Conservation (phyloP, 768 basidiomycete species). For the Coprinellus aureogranulatus region DNA sequence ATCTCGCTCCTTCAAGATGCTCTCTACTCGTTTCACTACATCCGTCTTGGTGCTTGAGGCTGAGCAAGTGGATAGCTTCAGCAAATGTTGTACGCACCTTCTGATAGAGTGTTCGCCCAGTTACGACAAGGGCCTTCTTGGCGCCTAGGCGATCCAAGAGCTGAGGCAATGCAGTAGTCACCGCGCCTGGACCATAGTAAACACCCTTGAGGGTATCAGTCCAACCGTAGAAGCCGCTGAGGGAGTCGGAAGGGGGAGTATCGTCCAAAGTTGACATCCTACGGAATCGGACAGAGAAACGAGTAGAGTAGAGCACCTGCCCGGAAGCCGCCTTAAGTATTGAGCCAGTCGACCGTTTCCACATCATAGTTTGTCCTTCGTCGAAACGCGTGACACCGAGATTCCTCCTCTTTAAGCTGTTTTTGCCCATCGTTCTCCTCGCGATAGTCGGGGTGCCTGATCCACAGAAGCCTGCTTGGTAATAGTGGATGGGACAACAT, state of each 20-base stretch:
- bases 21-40: constrained; percentile 54
- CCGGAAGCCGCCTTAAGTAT: neutral
- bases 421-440: constrained; percentile 1
- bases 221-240: constrained; percentile 63
- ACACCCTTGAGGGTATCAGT: constrained; percentile 66
- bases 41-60: constrained; percentile 45
- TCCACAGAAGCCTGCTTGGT: neutral
- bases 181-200: constrained; percentile 70
- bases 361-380: neutral
- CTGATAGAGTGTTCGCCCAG: constrained; percentile 63
- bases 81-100: constrained; percentile 44
- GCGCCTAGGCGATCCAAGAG: constrained; percentile 52
- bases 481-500: neutral
- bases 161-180: constrained; percentile 61
- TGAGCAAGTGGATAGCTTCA: constrained; percentile 4
- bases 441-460: neutral
- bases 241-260: constrained; percentile 18
- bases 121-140: constrained; percentile 68
- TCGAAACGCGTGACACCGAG: neutral
- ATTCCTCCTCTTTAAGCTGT: constrained; percentile 3
- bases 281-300: neutral
- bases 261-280: constrained; percentile 29
- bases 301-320: neutral
- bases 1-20: constrained; percentile 50
- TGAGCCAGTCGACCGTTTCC: neutral